These are phyloP conservation scores for Hippophae tibetana DNA, from an alignment of 306 rosid genomes.

Conservation along the genomic window DNA sequence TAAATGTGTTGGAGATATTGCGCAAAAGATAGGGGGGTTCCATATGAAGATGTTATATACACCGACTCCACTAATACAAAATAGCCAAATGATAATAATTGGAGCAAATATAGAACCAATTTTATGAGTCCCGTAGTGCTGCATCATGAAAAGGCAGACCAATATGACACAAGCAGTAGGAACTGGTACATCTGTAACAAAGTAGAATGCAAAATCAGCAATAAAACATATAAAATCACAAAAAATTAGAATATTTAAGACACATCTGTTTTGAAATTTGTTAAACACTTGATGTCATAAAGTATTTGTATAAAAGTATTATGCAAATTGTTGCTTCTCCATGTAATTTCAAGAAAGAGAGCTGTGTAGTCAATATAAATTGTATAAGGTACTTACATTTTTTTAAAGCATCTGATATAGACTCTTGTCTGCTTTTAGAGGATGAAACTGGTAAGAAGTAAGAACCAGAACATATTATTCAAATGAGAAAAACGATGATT, in stretches of 20 bases:
- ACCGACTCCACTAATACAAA: conserved; percentile 46
- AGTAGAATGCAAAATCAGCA: conserved; percentile 6
- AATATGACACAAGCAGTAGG: conserved; percentile 61
- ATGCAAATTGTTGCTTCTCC: too few relatives aligned
- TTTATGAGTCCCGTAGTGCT: conserved; percentile 56
- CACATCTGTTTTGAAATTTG: neutral
- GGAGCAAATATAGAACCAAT: conserved; percentile 77
- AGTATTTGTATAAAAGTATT: too few relatives aligned
- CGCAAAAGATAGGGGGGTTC: conserved; percentile 43
- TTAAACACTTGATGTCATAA: neutral
- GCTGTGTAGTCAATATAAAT: neutral
- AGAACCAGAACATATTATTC: conserved; percentile 19
- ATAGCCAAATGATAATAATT: conserved; percentile 53
- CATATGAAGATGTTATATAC: conserved; percentile 40
- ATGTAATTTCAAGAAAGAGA: too few relatives aligned
- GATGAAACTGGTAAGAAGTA: conserved; percentile 39
- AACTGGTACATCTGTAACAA: conserved; percentile 58
- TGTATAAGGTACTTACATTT: conserved; percentile 37
- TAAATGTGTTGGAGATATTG: conserved; percentile 51
- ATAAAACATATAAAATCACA: neutral
- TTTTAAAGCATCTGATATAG: conserved; percentile 29
- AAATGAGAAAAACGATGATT: neutral
- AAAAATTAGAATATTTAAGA: too few relatives aligned
- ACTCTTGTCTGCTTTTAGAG: conserved; percentile 17
- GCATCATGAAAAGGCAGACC: conserved; percentile 68